A percentile compares a stretch with the other conserved stretches of the same genome.
Conservation (phyloP, 768 basidiomycete species). For the Dentipellis fragilis region DNA sequence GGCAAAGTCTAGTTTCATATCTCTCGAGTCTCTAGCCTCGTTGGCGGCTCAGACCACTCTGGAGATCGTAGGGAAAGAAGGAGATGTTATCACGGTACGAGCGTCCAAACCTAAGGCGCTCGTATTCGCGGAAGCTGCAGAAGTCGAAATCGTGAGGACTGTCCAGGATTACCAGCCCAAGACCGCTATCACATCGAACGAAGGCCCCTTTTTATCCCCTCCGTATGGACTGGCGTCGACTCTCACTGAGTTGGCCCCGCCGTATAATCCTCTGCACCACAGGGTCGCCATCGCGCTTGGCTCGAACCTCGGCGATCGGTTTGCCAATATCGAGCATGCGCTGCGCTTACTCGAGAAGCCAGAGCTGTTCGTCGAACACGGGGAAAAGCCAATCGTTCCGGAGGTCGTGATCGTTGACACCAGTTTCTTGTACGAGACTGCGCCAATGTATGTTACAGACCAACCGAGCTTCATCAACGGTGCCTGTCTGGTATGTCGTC, state of each 20-base stretch:
- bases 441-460: constrained; percentile 92
- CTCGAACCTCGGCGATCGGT: constrained; percentile 83
- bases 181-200: not conserved
- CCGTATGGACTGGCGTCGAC: not conserved
- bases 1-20: constrained; percentile 39
- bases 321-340: constrained; percentile 72
- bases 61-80: constrained; percentile 12
- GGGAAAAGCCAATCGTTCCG: constrained; percentile 13
- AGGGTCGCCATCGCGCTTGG: constrained; percentile 71
- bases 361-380: constrained; percentile 18
- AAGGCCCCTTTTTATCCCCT: not conserved
- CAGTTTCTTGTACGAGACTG: constrained; percentile 87
- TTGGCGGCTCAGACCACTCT: constrained; percentile 41
- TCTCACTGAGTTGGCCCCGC: not conserved
- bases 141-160: constrained; percentile 47
- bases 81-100: constrained; percentile 36
- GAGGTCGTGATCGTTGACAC: constrained; percentile 51
- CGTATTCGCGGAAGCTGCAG: constrained; percentile 53
- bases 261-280: constrained; percentile 14
- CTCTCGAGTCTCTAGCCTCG: constrained; percentile 63
- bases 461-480: constrained; percentile 87
- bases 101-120: constrained; percentile 67
- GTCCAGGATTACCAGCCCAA: constrained; percentile 27
- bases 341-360: constrained; percentile 58
- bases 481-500: constrained; percentile 68